A percentile compares a stretch with the other conserved stretches of the same genome.
phyloP scores from a whole-genome alignment of 176 grass and related monocot species.

The Eragrostis nindensis region DNA sequence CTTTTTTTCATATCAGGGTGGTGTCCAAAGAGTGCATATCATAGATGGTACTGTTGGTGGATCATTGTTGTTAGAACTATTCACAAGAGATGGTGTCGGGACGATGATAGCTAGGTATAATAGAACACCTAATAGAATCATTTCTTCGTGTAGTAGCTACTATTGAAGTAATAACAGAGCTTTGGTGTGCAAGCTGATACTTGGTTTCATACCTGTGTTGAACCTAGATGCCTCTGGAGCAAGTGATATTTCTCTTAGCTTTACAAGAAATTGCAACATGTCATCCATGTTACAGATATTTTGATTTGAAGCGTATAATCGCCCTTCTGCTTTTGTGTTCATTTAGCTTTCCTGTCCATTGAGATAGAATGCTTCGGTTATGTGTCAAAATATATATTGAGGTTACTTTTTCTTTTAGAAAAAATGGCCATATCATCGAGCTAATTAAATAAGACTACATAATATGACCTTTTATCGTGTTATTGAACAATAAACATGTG shows the following conservation, averaged over 20 bases:
- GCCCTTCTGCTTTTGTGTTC: not conserved
- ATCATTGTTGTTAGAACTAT: slow-evolving; percentile 87
- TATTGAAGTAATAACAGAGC: not conserved
- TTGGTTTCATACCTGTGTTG: slow-evolving; percentile 6
- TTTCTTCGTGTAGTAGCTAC: slow-evolving; percentile 11
- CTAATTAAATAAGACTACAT: not conserved
- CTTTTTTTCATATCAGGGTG: slow-evolving; percentile 59
- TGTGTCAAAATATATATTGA: slow-evolving; percentile 16
- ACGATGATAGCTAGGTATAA: slow-evolving; percentile 93
- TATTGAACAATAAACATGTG: not conserved
- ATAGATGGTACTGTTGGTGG: slow-evolving; percentile 90
- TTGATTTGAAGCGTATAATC: not conserved
- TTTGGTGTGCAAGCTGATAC: slow-evolving; percentile 15
- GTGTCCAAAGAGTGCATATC: slow-evolving; percentile 95
- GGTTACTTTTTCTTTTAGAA: not conserved
- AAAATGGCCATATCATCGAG: not conserved
- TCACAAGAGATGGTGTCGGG: slow-evolving; percentile 90
- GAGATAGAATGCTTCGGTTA: slow-evolving; percentile 13
- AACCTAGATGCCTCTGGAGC: slow-evolving; percentile 11
- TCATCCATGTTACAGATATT: not conserved
- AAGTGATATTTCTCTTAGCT: slow-evolving; percentile 6
- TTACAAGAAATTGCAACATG: slow-evolving; percentile 9
- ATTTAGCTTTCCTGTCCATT: slow-evolving; percentile 1
- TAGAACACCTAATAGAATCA: not conserved
- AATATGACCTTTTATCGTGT: not conserved